Evolutionary conservation across 106 monocot genomes (phyloP).

Genomic region (Apostasia shenzhenica): DNA sequence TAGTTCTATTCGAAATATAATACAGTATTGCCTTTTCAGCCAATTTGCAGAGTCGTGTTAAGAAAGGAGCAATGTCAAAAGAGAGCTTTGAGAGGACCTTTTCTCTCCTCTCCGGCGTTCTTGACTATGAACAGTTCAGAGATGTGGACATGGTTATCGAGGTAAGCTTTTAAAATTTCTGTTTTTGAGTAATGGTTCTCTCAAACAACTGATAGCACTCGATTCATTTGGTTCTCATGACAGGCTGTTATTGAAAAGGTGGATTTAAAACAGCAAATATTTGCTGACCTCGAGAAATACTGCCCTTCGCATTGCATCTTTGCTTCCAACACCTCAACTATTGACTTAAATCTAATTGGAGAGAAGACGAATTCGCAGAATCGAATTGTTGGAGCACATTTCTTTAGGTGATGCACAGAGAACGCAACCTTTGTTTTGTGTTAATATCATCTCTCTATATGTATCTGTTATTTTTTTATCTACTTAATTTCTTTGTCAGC

Average conservation of each 20-base stretch:
- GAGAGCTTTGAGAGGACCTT: slow-evolving; percentile 68
- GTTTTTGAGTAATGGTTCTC: not conserved
- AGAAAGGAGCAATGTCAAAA: slow-evolving; percentile 83
- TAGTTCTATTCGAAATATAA: not conserved
- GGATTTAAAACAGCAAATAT: slow-evolving; percentile 91
- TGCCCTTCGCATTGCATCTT: slow-evolving; percentile 84
- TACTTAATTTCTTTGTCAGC: slow-evolving; percentile 27
- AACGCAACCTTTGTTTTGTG: not conserved
- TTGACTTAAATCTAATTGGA: slow-evolving; percentile 88
- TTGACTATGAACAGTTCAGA: slow-evolving; percentile 74
- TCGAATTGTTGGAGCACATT: slow-evolving; percentile 90
- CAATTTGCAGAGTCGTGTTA: slow-evolving; percentile 82
- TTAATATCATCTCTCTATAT: not conserved
- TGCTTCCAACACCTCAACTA: slow-evolving; percentile 91
- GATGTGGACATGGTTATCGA: slow-evolving; percentile 91
- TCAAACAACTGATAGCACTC: not conserved
- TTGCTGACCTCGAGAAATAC: slow-evolving; percentile 80
- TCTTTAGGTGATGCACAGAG: slow-evolving; percentile 62
- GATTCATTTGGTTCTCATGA: slow-evolving; percentile 1
- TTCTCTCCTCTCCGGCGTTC: slow-evolving; percentile 67
- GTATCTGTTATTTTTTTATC: slow-evolving; percentile 1
- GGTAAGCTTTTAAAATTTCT: slow-evolving; percentile 27
- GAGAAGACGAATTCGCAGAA: slow-evolving; percentile 67
- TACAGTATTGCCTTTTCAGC: slow-evolving; percentile 30
- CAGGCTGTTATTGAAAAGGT: slow-evolving; percentile 96